phyloP scores from a whole-genome alignment of 2,329 filamentous ascomycete species.

The Ceratocystis destructans region DNA sequence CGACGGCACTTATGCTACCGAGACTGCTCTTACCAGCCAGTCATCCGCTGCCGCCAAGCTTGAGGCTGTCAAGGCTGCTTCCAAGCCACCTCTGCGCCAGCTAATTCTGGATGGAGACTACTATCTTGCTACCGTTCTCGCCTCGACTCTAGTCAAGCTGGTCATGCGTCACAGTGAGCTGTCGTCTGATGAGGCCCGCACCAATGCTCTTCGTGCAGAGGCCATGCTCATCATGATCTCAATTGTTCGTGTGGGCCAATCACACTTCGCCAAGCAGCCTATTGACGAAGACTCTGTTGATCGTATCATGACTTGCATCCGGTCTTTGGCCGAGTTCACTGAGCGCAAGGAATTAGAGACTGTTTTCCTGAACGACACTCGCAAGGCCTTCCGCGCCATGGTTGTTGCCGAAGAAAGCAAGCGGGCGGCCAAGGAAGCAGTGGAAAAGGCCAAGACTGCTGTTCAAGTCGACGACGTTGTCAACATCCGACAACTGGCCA shows the following conservation, averaged over 20 bases:
- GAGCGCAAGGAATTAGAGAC: conserved; percentile 81
- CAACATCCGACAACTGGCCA: conserved; percentile 78
- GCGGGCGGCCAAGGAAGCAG: conserved; percentile 83
- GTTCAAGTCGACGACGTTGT: conserved; percentile 94
- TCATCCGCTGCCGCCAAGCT: conserved; percentile 80
- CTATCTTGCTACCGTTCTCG: conserved; percentile 88
- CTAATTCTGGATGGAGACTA: conserved; percentile 96
- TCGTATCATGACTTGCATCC: conserved; percentile 93
- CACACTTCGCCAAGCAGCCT: conserved; percentile 93
- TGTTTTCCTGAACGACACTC: conserved; percentile 87
- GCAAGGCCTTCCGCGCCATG: conserved; percentile 93
- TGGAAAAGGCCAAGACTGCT: conserved; percentile 83
- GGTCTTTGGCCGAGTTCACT: conserved; percentile 78
- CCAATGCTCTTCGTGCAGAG: conserved; percentile 86
- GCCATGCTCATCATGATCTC: conserved; percentile 99
- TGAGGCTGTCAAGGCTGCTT: conserved; percentile 90
- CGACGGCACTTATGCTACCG: conserved; percentile 94
- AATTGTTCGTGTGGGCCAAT: conserved; percentile 92
- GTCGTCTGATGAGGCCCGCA: conserved; percentile 69
- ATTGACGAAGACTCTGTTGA: conserved; percentile 99
- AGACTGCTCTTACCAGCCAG: conserved; percentile 87
- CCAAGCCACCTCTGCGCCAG: conserved; percentile 88
- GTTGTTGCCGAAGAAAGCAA: conserved; percentile 97
- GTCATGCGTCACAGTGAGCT: conserved; percentile 97
- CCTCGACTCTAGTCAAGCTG: conserved; percentile 87